These are phyloP conservation scores for Penicillium sp. DNA, from an alignment of 2,329 filamentous ascomycete species.

Conservation along the genomic window DNA sequence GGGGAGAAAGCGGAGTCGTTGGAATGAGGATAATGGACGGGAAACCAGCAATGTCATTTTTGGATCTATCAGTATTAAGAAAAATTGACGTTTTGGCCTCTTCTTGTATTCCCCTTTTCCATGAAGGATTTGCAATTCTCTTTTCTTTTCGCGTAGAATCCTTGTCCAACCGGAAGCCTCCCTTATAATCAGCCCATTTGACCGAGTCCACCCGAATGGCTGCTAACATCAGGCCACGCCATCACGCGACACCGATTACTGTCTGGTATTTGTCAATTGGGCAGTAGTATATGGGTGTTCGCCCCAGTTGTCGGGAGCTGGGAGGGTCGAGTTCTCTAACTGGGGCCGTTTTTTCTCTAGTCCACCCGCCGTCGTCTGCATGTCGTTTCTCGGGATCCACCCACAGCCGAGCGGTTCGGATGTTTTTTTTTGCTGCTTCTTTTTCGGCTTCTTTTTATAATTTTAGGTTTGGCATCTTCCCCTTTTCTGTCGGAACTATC, in stretches of 20 bases:
- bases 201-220: conserved; percentile 8
- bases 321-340: not conserved
- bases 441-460: conserved; percentile 1
- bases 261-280: conserved; percentile 4
- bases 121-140: no score
- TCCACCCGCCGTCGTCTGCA: conserved; percentile 2
- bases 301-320: not conserved
- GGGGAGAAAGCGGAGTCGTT: conserved; percentile 15
- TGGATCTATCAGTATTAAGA: conserved; percentile 10
- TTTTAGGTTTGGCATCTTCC: conserved; percentile 3
- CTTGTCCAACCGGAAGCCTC: conserved; percentile 12
- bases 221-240: conserved; percentile 24
- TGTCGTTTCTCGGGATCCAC: conserved; percentile 17
- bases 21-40: conserved; percentile 9
- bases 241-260: conserved; percentile 22
- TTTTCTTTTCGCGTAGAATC: not conserved
- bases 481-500: not conserved
- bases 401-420: conserved; percentile 5
- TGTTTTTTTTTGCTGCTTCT: conserved; percentile 8
- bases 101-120: not conserved
- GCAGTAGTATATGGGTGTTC: no score
- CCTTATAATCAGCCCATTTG: conserved; percentile 27
- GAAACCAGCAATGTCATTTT: not conserved
- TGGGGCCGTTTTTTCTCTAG: conserved; percentile 6
- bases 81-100: not conserved